A percentile compares a stretch with the other conserved stretches of the same genome.
Evolutionary conservation across 306 rosid genomes (phyloP).

Genomic region (Urtica urens): DNA sequence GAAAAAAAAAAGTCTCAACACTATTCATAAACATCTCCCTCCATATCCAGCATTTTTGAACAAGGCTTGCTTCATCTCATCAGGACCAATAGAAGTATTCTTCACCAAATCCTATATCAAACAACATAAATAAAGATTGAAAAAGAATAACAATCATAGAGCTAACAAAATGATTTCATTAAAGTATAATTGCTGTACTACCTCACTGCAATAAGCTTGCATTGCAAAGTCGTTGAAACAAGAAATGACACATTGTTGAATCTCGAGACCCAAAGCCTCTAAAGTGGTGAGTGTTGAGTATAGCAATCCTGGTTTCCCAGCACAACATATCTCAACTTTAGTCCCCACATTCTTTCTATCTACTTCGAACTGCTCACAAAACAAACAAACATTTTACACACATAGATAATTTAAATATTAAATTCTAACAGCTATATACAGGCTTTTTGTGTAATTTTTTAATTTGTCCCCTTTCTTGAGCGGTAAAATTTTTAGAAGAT

Average conservation of each 20-base stretch:
- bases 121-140: constrained; percentile 1
- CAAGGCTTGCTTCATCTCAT: constrained; percentile 67
- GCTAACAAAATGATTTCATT: neutral
- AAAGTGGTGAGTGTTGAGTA: constrained; percentile 58
- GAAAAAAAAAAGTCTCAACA: too few species aligned
- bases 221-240: constrained; percentile 84
- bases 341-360: constrained; percentile 54
- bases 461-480: too few species aligned
- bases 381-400: too few species aligned
- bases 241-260: constrained; percentile 85
- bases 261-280: constrained; percentile 87
- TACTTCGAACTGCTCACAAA: constrained; percentile 87
- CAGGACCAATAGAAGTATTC: constrained; percentile 31
- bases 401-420: too few species aligned
- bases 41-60: constrained; percentile 91
- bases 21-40: constrained; percentile 76
- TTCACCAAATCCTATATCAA: constrained; percentile 43
- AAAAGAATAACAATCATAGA: neutral
- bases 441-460: too few species aligned
- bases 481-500: too few species aligned
- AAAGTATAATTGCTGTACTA: constrained; percentile 8
- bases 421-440: too few species aligned
- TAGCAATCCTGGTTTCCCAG: constrained; percentile 70
- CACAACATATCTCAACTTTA: constrained; percentile 62
- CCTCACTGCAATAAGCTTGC: constrained; percentile 97